Conservation (phyloP, 192 early-diverging fungal species). For the Rhizophagus clarus region DNA sequence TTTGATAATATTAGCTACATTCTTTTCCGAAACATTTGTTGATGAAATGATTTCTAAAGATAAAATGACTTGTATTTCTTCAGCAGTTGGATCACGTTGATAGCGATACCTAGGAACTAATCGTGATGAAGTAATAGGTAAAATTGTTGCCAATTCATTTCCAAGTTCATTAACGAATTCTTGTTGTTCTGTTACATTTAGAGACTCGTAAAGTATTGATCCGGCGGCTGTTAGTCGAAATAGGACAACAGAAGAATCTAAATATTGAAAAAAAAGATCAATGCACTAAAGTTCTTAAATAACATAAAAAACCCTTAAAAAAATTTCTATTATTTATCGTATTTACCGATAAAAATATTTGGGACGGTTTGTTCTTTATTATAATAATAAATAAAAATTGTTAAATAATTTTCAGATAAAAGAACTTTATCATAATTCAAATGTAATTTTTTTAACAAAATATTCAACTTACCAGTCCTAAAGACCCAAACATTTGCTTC, state of each 20-base stretch:
- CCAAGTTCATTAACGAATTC: background rate
- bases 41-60: background rate
- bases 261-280: background rate
- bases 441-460: too few relatives aligned
- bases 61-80: background rate
- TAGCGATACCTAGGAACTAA: background rate
- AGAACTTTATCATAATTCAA: background rate
- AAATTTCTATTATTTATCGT: background rate
- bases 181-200: background rate
- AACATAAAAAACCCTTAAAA: background rate
- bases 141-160: background rate
- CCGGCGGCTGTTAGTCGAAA: background rate
- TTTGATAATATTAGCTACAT: background rate
- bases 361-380: background rate
- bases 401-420: background rate
- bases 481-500: background rate
- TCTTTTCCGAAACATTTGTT: background rate
- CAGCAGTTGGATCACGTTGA: background rate
- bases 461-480: background rate
- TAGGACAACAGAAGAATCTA: background rate
- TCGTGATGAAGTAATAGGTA: background rate
- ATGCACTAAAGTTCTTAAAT: background rate
- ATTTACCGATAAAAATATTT: background rate
- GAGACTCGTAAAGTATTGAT: background rate
- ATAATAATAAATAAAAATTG: background rate